A percentile compares a stretch with the other conserved stretches of the same genome.
phyloP scores from a whole-genome alignment of 371 early-diverging fungal genomes.

The Mucor saturninus region DNA sequence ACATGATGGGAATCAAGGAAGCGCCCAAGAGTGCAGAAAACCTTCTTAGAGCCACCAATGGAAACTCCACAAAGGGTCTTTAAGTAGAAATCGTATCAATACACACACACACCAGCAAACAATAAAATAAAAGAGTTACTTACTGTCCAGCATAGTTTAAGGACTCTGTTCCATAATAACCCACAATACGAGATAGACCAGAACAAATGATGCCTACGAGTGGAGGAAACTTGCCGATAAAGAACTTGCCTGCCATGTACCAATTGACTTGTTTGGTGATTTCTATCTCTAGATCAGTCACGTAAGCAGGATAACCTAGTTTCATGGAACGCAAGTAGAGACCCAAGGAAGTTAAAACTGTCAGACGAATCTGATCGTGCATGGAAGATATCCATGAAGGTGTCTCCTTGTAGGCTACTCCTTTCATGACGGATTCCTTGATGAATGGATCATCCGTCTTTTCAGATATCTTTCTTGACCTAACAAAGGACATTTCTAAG shows the following conservation, averaged over 20 bases:
- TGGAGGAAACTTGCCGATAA: conserved; percentile 47
- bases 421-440: conserved; percentile 8
- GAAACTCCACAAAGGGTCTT: conserved; percentile 33
- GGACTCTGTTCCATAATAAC: conserved; percentile 84
- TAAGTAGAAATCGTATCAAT: too few species aligned
- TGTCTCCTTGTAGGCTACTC: neutral
- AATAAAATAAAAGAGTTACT: conserved; percentile 20
- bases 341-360: conserved; percentile 9
- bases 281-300: conserved; percentile 32
- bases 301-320: conserved; percentile 15
- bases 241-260: conserved; percentile 47
- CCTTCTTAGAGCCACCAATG: conserved; percentile 30
- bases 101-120: neutral
- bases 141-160: conserved; percentile 84
- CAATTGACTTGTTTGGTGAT: conserved; percentile 42
- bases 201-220: conserved; percentile 92
- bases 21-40: conserved; percentile 36
- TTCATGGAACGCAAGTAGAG: conserved; percentile 19
- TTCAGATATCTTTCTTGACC: conserved; percentile 17
- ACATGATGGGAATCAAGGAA: conserved; percentile 34
- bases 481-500: conserved; percentile 18
- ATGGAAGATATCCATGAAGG: neutral
- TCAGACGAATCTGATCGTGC: conserved; percentile 16
- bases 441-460: conserved; percentile 20
- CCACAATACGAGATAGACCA: conserved; percentile 66